Conservation (phyloP, 225 moss, liverwort and hornwort species). For the Ulota crispa region DNA sequence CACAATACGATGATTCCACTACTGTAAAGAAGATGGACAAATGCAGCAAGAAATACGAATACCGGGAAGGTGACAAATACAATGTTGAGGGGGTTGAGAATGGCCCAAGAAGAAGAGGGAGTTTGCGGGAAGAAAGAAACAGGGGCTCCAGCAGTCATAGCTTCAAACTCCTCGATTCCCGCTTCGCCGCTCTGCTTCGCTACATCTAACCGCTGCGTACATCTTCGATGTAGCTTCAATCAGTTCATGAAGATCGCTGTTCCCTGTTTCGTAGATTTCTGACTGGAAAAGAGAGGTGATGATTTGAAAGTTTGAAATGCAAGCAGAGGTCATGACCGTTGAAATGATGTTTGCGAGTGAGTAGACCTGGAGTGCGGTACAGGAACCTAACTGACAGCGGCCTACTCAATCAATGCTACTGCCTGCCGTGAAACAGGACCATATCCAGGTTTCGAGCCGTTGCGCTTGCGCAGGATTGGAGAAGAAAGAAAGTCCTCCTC, state of each 20-base stretch:
- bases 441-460: not conserved
- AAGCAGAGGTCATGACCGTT: not conserved
- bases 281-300: not conserved
- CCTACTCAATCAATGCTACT: not conserved
- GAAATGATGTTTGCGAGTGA: not conserved
- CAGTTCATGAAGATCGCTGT: not conserved
- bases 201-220: accelerated
- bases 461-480: not conserved
- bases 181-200: not conserved
- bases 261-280: not conserved
- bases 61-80: too few relatives aligned
- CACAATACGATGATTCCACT: not conserved
- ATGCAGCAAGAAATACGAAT: not conserved
- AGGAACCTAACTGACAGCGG: slow-evolving; percentile 12
- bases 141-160: not conserved
- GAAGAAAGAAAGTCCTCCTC: not conserved
- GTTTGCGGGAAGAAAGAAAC: not conserved
- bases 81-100: not conserved
- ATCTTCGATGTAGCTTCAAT: not conserved
- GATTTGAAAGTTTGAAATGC: slow-evolving; percentile 27
- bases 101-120: too few relatives aligned
- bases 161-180: not conserved
- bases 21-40: too few relatives aligned
- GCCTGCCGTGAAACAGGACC: not conserved
- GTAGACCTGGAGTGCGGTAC: not conserved